Base-by-base conservation (phyloP, 1,284 basidiomycete genomes). In the Irpex rosettiformis region DNA sequence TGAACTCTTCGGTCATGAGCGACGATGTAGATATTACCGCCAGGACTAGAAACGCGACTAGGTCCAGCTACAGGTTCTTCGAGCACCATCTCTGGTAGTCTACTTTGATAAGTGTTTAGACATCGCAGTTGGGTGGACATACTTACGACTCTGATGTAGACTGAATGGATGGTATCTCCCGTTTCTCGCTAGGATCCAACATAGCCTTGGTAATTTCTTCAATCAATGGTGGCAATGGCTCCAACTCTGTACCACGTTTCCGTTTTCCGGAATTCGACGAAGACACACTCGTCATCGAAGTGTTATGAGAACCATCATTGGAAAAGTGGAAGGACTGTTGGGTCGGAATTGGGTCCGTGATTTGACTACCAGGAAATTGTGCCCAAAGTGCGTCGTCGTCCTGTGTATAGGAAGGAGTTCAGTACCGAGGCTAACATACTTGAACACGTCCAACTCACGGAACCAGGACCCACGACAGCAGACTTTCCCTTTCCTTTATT, bases 1-100 rank as follows among this genome's bases (percentile, higher is more conserved):
- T 71, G 69, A 77, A 84, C 18, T 52, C 68, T 81, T 78, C 18
- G 16, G 7, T 61, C 59, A 43, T 70, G 68, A 0, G 66, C 63
- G 21, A 72, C 63, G 53, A 70, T 57, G 54, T n/a, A n/a, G n/a
- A 8, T 48, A 42, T 16, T 45, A 16, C 53, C 48, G 43, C 21
- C 43, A 7, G 8, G 1, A n/a, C 8, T 22, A 2, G 6, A 18
- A 45, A 18, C 21, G 8, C 11, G 10, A 16, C 25, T 51, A 10
- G 48, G 48, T 28, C 48, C 25, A 13, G 18, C 48, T 51, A 3
- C 2, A 10, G 22, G n/a, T 18, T 18, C n/a, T 47, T 18, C 18
- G 2, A 47, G 18, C 8, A 16, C 8, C 43, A 47, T 47, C n/a
- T 47, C 43, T 16, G 43, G 43, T 18, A 47, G 10, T 47, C 10